Evolutionary conservation across 768 basidiomycete genomes (phyloP).

Genomic region (Leucocoprinus birnbaumii): DNA sequence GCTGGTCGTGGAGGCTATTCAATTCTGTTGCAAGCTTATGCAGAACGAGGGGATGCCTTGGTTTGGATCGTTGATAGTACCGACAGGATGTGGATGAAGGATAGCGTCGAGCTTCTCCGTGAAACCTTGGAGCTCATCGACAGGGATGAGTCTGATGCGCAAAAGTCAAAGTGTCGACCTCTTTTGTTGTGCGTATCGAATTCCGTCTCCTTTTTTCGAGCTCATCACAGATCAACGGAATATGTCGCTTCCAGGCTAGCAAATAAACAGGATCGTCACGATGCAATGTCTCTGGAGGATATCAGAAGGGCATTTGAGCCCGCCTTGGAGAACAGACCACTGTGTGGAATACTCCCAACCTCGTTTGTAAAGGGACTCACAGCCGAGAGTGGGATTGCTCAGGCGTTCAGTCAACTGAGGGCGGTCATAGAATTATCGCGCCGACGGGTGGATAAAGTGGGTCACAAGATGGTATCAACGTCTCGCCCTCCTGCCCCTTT

Average conservation of each 20-base stretch:
- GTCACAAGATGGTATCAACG: no score
- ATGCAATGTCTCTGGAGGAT: slow-evolving; percentile 45
- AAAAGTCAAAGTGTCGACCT: slow-evolving; percentile 15
- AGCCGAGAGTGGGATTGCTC: slow-evolving; percentile 25
- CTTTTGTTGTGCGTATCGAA: slow-evolving; percentile 29
- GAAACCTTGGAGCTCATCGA: slow-evolving; percentile 26
- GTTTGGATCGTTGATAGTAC: slow-evolving; percentile 66
- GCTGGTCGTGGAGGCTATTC: slow-evolving; percentile 18
- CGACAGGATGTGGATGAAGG: slow-evolving; percentile 44
- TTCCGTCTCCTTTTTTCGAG: background rate
- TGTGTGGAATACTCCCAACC: slow-evolving; percentile 25
- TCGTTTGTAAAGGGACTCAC: slow-evolving; percentile 14
- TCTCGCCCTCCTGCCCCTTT: no score
- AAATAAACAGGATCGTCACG: slow-evolving; percentile 61
- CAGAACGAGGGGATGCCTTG: slow-evolving; percentile 43
- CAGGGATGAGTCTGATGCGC: slow-evolving; percentile 5
- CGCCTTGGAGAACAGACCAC: slow-evolving; percentile 23
- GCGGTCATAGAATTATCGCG: slow-evolving; percentile 24
- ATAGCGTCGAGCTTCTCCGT: slow-evolving; percentile 47
- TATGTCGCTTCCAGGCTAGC: slow-evolving; percentile 35
- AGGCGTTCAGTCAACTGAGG: slow-evolving; percentile 39
- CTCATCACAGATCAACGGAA: no score
- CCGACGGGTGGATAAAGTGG: no score
- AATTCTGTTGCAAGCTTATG: slow-evolving; percentile 17
- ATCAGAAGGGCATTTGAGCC: slow-evolving; percentile 33